Percentiles rank a stretch among this genome's conserved stretches.
Conservation (phyloP, 2,329 filamentous ascomycete genomes). For the Monilinia fructicola region DNA sequence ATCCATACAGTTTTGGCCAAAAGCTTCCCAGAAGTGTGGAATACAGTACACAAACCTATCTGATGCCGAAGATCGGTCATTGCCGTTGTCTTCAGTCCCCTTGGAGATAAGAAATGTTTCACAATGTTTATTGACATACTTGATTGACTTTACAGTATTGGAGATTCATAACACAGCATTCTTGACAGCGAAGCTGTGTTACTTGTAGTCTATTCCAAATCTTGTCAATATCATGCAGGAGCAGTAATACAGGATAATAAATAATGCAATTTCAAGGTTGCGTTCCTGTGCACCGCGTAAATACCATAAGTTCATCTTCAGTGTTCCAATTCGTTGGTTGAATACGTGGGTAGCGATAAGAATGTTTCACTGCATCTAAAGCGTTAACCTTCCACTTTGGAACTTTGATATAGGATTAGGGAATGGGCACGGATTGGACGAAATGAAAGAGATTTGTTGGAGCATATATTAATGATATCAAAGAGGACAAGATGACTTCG, state of each 20-base stretch:
- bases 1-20: background rate
- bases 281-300: background rate
- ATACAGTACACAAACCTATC: background rate
- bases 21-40: background rate
- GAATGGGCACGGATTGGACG: background rate
- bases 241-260: conserved; percentile 8
- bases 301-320: background rate
- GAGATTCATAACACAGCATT: background rate
- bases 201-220: background rate
- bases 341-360: background rate
- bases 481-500: background rate
- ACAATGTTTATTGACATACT: conserved; percentile 8
- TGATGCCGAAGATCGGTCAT: background rate
- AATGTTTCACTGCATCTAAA: conserved; percentile 8
- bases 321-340: background rate
- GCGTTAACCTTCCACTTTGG: conserved; percentile 6
- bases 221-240: background rate
- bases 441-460: background rate
- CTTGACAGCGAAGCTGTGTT: background rate
- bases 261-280: conserved; percentile 6
- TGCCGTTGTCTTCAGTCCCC: background rate
- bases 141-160: background rate
- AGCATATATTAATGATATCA: background rate
- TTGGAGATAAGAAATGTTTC: conserved; percentile 18
- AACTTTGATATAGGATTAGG: background rate